phyloP scores from a whole-genome alignment of 805 yeast species.

The Metahyphopichia silvanorum region DNA sequence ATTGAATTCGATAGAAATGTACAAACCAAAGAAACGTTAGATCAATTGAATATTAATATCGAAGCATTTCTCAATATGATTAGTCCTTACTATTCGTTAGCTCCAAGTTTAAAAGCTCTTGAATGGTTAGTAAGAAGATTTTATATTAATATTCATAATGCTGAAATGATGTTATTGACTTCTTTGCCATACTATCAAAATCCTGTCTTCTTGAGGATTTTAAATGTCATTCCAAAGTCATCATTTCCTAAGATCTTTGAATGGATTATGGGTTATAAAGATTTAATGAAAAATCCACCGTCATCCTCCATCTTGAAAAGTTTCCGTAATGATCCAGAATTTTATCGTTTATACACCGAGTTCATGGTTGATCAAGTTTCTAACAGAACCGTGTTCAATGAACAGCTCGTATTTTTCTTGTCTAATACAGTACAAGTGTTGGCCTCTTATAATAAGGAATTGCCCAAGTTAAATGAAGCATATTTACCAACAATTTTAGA shows the following conservation, averaged over 20 bases:
- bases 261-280: constrained; percentile 69
- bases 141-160: constrained; percentile 75
- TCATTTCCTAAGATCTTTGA: constrained; percentile 73
- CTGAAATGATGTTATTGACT: constrained; percentile 69
- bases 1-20: constrained; percentile 76
- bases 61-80: constrained; percentile 68
- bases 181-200: constrained; percentile 77
- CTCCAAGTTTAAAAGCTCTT: constrained; percentile 74
- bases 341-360: constrained; percentile 63
- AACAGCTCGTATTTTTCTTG: constrained; percentile 75
- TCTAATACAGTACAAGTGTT: constrained; percentile 66
- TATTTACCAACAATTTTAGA: constrained; percentile 57
- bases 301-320: constrained; percentile 67
- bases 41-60: constrained; percentile 71
- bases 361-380: constrained; percentile 49
- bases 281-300: constrained; percentile 61
- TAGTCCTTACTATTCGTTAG: constrained; percentile 72
- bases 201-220: constrained; percentile 70
- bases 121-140: constrained; percentile 96
- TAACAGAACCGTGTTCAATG: constrained; percentile 58
- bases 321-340: constrained; percentile 61
- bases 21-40: constrained; percentile 73
- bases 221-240: constrained; percentile 62
- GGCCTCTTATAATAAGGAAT: constrained; percentile 54
- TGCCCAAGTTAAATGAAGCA: constrained; percentile 42